A percentile compares a stretch with the other conserved stretches of the same genome.
These are phyloP conservation scores for Parastagonospora avenae DNA, from an alignment of 2,329 filamentous ascomycete genomes.

Conservation along the genomic window DNA sequence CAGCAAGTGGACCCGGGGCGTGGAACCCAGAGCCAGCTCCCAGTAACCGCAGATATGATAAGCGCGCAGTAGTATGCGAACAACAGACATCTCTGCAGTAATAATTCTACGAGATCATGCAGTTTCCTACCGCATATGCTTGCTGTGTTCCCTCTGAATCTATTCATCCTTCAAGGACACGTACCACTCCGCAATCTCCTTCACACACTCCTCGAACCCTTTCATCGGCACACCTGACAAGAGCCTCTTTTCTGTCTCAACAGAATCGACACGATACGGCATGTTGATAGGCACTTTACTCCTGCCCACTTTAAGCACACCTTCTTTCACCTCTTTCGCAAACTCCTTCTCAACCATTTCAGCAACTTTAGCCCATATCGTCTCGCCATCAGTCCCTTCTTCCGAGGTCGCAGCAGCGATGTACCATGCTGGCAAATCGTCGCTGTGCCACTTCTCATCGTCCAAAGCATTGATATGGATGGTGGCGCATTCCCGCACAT, in stretches of 20 bases:
- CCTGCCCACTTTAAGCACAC: slow-evolving; percentile 29
- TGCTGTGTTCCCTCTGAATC: too few relatives aligned
- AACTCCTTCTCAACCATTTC: slow-evolving; percentile 28
- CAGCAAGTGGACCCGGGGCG: too few relatives aligned
- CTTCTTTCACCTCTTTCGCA: slow-evolving; percentile 15
- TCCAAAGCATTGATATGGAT: slow-evolving; percentile 40
- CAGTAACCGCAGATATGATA: too few relatives aligned
- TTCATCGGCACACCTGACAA: slow-evolving; percentile 23
- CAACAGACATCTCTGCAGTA: too few relatives aligned
- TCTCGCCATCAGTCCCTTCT: slow-evolving; percentile 18
- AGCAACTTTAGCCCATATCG: slow-evolving; percentile 30
- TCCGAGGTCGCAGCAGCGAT: slow-evolving; percentile 33
- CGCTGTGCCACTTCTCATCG: slow-evolving; percentile 15
- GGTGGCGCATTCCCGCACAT: slow-evolving; percentile 37
- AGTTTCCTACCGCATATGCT: too few relatives aligned
- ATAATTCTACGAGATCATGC: too few relatives aligned
- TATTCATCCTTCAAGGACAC: slow-evolving; percentile 9
- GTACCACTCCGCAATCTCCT: slow-evolving; percentile 39
- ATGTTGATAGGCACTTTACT: slow-evolving; percentile 36
- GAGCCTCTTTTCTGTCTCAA: slow-evolving; percentile 29
- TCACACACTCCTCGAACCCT: slow-evolving; percentile 29
- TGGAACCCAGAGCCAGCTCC: too few relatives aligned
- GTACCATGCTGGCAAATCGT: slow-evolving; percentile 32
- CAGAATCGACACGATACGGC: slow-evolving; percentile 39
- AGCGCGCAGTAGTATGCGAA: too few relatives aligned